Evolutionary conservation across 2,329 filamentous ascomycete species (phyloP).

Genomic region (Didymella lethalis): DNA sequence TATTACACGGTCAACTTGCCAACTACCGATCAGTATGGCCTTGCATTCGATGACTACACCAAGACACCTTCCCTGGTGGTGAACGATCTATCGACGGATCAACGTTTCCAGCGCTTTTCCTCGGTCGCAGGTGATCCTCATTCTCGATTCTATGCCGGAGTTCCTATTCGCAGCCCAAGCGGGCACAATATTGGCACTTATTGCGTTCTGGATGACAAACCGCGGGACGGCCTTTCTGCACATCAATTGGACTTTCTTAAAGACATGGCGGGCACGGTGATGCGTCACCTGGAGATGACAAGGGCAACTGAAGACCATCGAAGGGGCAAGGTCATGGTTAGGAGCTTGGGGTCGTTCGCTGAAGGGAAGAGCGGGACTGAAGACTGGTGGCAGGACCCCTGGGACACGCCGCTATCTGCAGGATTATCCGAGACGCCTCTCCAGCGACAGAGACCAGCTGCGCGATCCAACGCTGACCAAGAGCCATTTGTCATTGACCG

Average conservation of each 20-base stretch:
- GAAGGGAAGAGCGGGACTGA: slow-evolving; percentile 47
- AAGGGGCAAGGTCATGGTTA: slow-evolving; percentile 63
- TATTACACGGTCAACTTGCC: slow-evolving; percentile 45
- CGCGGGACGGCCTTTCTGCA: slow-evolving; percentile 59
- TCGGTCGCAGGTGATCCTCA: slow-evolving; percentile 45
- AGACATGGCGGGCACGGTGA: slow-evolving; percentile 63
- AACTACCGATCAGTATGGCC: slow-evolving; percentile 22
- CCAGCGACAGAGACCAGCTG: slow-evolving; percentile 33
- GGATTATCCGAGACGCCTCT: slow-evolving; percentile 24
- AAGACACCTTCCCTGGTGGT: slow-evolving; percentile 43
- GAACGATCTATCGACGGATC: slow-evolving; percentile 43
- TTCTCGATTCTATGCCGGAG: slow-evolving; percentile 63
- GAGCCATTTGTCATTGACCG: slow-evolving; percentile 29
- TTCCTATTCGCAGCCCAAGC: slow-evolving; percentile 66
- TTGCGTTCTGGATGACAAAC: slow-evolving; percentile 66
- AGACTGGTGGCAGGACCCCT: slow-evolving; percentile 46
- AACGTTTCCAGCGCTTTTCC: slow-evolving; percentile 50
- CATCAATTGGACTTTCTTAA: slow-evolving; percentile 63
- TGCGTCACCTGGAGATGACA: slow-evolving; percentile 68
- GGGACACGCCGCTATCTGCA: slow-evolving; percentile 31
- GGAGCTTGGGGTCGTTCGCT: slow-evolving; percentile 50
- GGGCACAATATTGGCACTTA: slow-evolving; percentile 68
- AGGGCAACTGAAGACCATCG: slow-evolving; percentile 61
- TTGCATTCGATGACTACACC: slow-evolving; percentile 28
- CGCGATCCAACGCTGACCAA: slow-evolving; percentile 24